phyloP scores from a whole-genome alignment of 2,329 filamentous ascomycete genomes.

The Pyrenophora teres region DNA sequence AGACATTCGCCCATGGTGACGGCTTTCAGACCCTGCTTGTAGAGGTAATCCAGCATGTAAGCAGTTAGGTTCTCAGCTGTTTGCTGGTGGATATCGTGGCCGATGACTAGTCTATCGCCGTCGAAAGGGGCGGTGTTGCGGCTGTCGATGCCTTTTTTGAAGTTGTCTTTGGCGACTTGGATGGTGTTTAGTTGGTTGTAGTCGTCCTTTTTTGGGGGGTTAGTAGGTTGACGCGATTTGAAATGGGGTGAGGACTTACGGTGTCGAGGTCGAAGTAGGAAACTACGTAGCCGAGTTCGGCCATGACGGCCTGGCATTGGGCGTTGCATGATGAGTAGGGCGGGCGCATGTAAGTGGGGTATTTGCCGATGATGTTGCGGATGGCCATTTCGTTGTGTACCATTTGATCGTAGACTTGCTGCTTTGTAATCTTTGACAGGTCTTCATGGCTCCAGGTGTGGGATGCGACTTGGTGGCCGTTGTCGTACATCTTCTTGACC shows the following conservation, averaged over 20 bases:
- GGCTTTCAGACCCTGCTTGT: constrained; percentile 47
- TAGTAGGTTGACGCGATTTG: not conserved
- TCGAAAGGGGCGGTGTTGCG: constrained; percentile 48
- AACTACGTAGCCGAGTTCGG: constrained; percentile 61
- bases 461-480: constrained; percentile 65
- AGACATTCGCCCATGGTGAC: constrained; percentile 57
- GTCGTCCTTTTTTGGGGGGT: constrained; percentile 51
- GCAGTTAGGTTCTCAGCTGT: constrained; percentile 52
- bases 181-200: constrained; percentile 62
- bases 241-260: not conserved
- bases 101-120: constrained; percentile 55
- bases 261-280: constrained; percentile 66
- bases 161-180: constrained; percentile 60
- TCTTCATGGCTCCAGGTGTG: constrained; percentile 62
- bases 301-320: constrained; percentile 48
- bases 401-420: constrained; percentile 56
- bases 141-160: constrained; percentile 50
- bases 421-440: constrained; percentile 51
- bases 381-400: constrained; percentile 61
- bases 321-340: constrained; percentile 55
- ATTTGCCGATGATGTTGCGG: constrained; percentile 60
- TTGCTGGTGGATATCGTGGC: constrained; percentile 55
- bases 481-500: constrained; percentile 60
- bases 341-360: constrained; percentile 60
- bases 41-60: constrained; percentile 50